Evolutionary conservation across 2,329 filamentous ascomycete genomes (phyloP).

Genomic region (Spiromastix sp.): DNA sequence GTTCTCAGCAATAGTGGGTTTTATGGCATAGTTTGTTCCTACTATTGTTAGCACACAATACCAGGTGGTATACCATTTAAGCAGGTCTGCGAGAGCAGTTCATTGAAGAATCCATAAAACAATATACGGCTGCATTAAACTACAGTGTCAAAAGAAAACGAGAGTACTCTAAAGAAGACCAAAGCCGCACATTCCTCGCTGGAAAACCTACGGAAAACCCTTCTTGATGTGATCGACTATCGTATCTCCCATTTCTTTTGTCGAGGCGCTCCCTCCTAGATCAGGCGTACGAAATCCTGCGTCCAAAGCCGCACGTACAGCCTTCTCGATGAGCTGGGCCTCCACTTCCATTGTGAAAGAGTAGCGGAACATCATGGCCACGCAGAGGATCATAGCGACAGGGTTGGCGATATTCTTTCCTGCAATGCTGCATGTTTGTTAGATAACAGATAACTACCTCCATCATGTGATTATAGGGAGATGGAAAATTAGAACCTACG

Average conservation of each 20-base stretch:
- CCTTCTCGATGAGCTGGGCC: slow-evolving; percentile 66
- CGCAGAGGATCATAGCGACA: slow-evolving; percentile 75
- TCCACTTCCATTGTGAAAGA: slow-evolving; percentile 68
- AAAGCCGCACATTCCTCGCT: too few relatives aligned
- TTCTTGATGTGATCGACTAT: slow-evolving; percentile 57
- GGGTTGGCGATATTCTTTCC: slow-evolving; percentile 82
- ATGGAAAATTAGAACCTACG: slow-evolving; percentile 15
- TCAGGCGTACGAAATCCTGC: slow-evolving; percentile 66
- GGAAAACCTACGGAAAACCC: too few relatives aligned
- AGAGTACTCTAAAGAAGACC: too few relatives aligned
- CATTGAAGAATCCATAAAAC: too few relatives aligned
- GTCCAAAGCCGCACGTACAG: slow-evolving; percentile 67
- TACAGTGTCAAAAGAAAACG: too few relatives aligned
- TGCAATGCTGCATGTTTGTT: slow-evolving; percentile 59
- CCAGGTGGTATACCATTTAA: too few relatives aligned
- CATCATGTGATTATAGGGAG: slow-evolving; percentile 41
- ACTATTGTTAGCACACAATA: too few relatives aligned
- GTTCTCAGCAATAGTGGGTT: too few relatives aligned
- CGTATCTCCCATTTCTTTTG: slow-evolving; percentile 65
- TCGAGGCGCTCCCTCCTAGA: slow-evolving; percentile 62
- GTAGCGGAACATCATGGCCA: slow-evolving; percentile 90
- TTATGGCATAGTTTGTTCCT: too few relatives aligned
- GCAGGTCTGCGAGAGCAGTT: too few relatives aligned
- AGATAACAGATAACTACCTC: not conserved
- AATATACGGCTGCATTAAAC: too few relatives aligned